Percentiles rank a stretch among this genome's conserved stretches.
Evolutionary conservation across 2,329 filamentous ascomycete genomes (phyloP).

Genomic region (Cercospora canescens): DNA sequence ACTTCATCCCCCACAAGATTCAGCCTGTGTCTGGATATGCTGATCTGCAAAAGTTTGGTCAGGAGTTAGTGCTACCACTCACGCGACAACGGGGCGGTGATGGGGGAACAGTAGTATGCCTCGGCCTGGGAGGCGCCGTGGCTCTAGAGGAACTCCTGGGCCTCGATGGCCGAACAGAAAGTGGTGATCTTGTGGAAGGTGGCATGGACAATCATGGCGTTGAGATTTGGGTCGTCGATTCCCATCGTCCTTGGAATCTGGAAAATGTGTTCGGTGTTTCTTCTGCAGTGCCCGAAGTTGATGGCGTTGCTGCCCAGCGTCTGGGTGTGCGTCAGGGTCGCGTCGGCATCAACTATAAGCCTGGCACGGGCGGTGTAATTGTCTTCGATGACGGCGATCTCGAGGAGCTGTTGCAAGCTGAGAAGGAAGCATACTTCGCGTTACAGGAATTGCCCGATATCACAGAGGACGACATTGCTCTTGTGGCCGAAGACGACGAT

Average conservation of each 20-base stretch:
- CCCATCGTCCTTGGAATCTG: slow-evolving; percentile 90
- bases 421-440: slow-evolving; percentile 82
- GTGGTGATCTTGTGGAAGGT: slow-evolving; percentile 45
- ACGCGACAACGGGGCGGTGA: slow-evolving; percentile 79
- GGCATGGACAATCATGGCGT: slow-evolving; percentile 68
- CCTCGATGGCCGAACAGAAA: slow-evolving; percentile 60
- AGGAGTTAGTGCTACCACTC: slow-evolving; percentile 80
- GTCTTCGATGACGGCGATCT: slow-evolving; percentile 97
- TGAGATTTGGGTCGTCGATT: slow-evolving; percentile 92
- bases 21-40: slow-evolving; percentile 91
- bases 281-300: slow-evolving; percentile 35
- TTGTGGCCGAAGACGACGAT: slow-evolving; percentile 56
- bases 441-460: slow-evolving; percentile 88
- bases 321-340: slow-evolving; percentile 71
- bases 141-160: slow-evolving; percentile 81
- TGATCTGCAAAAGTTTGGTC: slow-evolving; percentile 78
- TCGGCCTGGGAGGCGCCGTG: slow-evolving; percentile 89
- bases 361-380: slow-evolving; percentile 82
- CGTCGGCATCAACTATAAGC: slow-evolving; percentile 69
- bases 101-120: slow-evolving; percentile 85
- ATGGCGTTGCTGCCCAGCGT: slow-evolving; percentile 48
- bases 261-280: slow-evolving; percentile 75
- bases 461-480: slow-evolving; percentile 69
- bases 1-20: slow-evolving; percentile 97
- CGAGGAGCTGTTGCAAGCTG: slow-evolving; percentile 71